Evolutionary conservation across 1,139 yeast genomes (phyloP), one percentile per base, ranked within the genome.

Genomic region (Hyphopichia fennica): DNA sequence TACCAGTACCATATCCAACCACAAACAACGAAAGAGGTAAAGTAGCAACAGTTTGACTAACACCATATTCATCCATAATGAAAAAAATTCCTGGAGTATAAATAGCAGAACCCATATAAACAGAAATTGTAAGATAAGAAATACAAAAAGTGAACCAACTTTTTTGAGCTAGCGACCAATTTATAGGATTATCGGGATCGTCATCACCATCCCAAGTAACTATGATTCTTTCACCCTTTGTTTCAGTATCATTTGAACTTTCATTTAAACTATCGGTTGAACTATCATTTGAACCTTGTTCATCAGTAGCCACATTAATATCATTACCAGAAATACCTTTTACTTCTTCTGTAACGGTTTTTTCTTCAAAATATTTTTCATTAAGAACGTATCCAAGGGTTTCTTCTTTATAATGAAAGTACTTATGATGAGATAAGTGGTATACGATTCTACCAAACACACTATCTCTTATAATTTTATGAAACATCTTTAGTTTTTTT

Each of bases 1-100:
- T 84, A 0, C 83, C 83, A 25, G 77, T 38, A 20, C 83, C 85
- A 49, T 78, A 80, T 1, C 84, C 86, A 17, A 79, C 47, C 13
- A 81, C 80, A 49, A 54, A 65, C 39, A 62, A 41, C 5, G 65
- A 45, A 35, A 65, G 61, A 4, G 81, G 79, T 9, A 81, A 57
- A 1, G 72, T 62, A 0, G 81, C 76, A 3, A 65, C 67, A 11
- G 69, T 72, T 40, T 64, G 62, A n/a, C 72, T 58, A 2, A 76
- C 64, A n/a, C 58, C 49, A 44, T 79, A 77, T 22, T 75, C 72
- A 17, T 60, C 58, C 54, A 67, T 63, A 35, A 82, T 56, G 22
- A 65, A 52, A 10, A 57, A 60, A 13, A 60, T 41, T 15, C 65
- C 66, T 1, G 67, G 67, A 15, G 67, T 55, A 45, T 58, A 61